These are phyloP conservation scores for Vitellaria paradoxa DNA, from an alignment of 179 eudicot species.

Conservation along the genomic window DNA sequence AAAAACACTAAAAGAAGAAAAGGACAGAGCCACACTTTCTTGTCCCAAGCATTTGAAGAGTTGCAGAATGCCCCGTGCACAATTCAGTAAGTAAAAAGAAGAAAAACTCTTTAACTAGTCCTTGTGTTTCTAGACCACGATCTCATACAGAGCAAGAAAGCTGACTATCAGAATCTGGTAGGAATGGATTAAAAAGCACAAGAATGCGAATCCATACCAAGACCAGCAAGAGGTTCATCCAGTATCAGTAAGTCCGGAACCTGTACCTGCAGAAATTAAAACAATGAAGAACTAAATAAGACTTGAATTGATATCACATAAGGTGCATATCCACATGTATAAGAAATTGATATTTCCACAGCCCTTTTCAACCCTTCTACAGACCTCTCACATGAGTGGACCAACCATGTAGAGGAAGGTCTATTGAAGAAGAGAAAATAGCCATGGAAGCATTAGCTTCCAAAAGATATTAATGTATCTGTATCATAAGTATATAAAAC, in stretches of 20 bases:
- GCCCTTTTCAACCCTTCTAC: neutral
- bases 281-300: no score
- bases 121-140: neutral
- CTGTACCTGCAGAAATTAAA: conserved; percentile 59
- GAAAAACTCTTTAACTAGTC: neutral
- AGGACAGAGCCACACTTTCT: neutral
- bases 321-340: no score
- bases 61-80: conserved; percentile 1
- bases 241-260: conserved; percentile 79
- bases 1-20: neutral
- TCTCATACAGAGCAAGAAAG: neutral
- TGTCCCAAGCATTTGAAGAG: conserved; percentile 2
- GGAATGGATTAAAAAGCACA: neutral
- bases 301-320: no score
- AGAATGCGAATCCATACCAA: conserved; percentile 56
- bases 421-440: neutral
- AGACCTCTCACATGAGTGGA: neutral
- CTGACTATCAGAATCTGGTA: neutral
- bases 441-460: neutral
- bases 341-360: neutral
- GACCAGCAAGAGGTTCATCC: conserved; percentile 99
- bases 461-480: neutral
- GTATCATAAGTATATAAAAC: neutral
- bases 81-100: neutral
- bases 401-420: neutral